Evolutionary conservation across 345 rosid species (phyloP).

Genomic region (Eucalyptus paniculata): DNA sequence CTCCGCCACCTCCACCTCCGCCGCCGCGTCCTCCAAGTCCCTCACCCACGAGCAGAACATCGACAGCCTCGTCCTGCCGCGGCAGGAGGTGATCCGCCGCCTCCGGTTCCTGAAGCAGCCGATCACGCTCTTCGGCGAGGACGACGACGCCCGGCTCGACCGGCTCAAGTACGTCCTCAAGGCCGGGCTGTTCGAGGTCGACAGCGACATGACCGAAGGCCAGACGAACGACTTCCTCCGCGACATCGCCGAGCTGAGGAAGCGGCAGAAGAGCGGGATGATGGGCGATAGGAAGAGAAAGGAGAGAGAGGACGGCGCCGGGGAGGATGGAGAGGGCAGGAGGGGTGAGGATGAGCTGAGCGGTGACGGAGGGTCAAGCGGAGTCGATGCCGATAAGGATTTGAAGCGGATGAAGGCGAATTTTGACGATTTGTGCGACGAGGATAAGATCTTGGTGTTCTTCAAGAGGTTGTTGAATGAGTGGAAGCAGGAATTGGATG

Average conservation of each 20-base stretch:
- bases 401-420: slow-evolving; percentile 75
- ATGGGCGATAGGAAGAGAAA: slow-evolving; percentile 59
- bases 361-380: slow-evolving; percentile 91
- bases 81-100: slow-evolving; percentile 86
- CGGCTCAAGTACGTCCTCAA: slow-evolving; percentile 72
- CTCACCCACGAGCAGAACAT: slow-evolving; percentile 70
- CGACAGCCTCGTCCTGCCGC: slow-evolving; percentile 67
- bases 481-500: slow-evolving; percentile 92
- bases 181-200: slow-evolving; percentile 85
- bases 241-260: slow-evolving; percentile 81
- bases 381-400: slow-evolving; percentile 77
- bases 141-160: slow-evolving; percentile 74
- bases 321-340: slow-evolving; percentile 60
- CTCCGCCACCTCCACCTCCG: slow-evolving; percentile 5
- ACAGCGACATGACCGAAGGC: slow-evolving; percentile 87
- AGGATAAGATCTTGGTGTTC: slow-evolving; percentile 88
- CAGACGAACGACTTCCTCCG: slow-evolving; percentile 97
- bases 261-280: slow-evolving; percentile 86
- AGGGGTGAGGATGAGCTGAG: slow-evolving; percentile 69
- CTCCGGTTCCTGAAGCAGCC: slow-evolving; percentile 90
- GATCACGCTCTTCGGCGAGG: slow-evolving; percentile 90
- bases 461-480: slow-evolving; percentile 85
- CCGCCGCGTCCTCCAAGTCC: slow-evolving; percentile 44
- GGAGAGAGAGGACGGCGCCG: slow-evolving; percentile 67
- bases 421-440: slow-evolving; percentile 81